phyloP scores from a whole-genome alignment of 1,139 yeast genomes.

The Tardiomyces blankii region DNA sequence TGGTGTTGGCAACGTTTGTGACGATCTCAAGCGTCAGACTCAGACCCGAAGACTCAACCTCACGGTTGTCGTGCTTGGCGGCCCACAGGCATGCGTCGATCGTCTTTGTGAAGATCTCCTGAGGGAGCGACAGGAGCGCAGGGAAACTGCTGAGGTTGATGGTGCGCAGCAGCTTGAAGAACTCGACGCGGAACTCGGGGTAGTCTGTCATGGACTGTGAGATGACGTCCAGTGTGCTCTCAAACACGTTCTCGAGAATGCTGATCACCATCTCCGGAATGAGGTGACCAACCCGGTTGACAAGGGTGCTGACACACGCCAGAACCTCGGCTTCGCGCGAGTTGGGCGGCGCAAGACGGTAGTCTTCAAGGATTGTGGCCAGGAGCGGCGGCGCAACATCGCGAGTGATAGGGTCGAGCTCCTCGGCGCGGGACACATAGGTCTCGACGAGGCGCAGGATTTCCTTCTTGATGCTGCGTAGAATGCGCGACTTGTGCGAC shows the following conservation, averaged over 20 bases:
- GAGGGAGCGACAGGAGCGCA: slow-evolving; percentile 80
- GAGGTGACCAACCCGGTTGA: slow-evolving; percentile 73
- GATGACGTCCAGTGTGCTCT: slow-evolving; percentile 90
- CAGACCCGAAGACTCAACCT: slow-evolving; percentile 86
- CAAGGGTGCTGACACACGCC: slow-evolving; percentile 87
- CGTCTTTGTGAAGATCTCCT: slow-evolving; percentile 82
- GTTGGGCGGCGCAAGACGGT: slow-evolving; percentile 80
- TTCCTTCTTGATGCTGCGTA: slow-evolving; percentile 94
- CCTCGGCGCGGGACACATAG: slow-evolving; percentile 77
- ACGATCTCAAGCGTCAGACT: slow-evolving; percentile 71
- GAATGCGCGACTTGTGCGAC: slow-evolving; percentile 90
- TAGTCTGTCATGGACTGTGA: slow-evolving; percentile 90
- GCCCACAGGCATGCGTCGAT: slow-evolving; percentile 97
- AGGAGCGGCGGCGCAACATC: slow-evolving; percentile 78
- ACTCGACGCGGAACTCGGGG: slow-evolving; percentile 96
- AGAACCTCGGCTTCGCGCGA: slow-evolving; percentile 97
- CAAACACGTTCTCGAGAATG: slow-evolving; percentile 84
- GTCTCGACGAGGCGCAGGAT: slow-evolving; percentile 82
- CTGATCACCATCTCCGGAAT: slow-evolving; percentile 86
- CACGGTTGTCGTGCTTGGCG: slow-evolving; percentile 91
- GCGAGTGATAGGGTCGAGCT: slow-evolving; percentile 73
- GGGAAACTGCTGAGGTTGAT: slow-evolving; percentile 78
- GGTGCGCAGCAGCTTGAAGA: slow-evolving; percentile 78
- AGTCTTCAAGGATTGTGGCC: slow-evolving; percentile 81
- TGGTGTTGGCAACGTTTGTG: slow-evolving; percentile 69